Evolutionary conservation across 306 rosid species (phyloP), one percentile per base, ranked within the genome.

Genomic region (Prunus dulcis): DNA sequence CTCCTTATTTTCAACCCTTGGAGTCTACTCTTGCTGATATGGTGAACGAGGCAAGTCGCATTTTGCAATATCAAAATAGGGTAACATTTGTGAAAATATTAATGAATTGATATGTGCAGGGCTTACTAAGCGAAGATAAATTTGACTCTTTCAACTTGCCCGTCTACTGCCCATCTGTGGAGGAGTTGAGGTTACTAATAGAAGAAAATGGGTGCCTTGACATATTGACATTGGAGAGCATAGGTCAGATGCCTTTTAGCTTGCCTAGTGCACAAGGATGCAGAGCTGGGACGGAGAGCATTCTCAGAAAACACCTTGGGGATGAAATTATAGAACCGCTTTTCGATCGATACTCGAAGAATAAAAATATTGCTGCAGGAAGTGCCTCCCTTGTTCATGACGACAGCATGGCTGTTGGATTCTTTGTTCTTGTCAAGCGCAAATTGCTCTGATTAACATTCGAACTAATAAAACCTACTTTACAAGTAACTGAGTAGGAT

Each of bases 71-170:
- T 32, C 34, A 32, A 32, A 32, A 32, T 0, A 4, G 0, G 34
- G 80, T 76, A 64, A 9, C 23, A 3, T 64, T 55, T 55, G 13
- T 55, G 27, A 19, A 9, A 7, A 34, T 34, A 34, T 34, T 34
- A 34, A 34, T 34, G 41, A 55, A 55, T 46, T 1, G 18, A 11
- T 8, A 1, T 32, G 47, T 27, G 62, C 11, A 74, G 78, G 62
- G 71, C 3, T 18, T 74, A 49, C 1, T 74, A 74, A 19, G 62
- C 12, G 46, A 32, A 25, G 80, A 75, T 12, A 69, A 75, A 63
- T 9, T 75, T 7, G 71, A 80, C 47, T 45, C 76, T 14, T 80
- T 80, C 69, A 69, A 69, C 64, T 9, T 69, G 49, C 84, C 80
- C 3, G 3, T 19, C 0, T 80, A 75, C 58, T 20, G 10, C n/a